Percentiles rank a stretch among this genome's conserved stretches.
Conservation (phyloP, 345 rosid genomes). For the Salix viminalis region DNA sequence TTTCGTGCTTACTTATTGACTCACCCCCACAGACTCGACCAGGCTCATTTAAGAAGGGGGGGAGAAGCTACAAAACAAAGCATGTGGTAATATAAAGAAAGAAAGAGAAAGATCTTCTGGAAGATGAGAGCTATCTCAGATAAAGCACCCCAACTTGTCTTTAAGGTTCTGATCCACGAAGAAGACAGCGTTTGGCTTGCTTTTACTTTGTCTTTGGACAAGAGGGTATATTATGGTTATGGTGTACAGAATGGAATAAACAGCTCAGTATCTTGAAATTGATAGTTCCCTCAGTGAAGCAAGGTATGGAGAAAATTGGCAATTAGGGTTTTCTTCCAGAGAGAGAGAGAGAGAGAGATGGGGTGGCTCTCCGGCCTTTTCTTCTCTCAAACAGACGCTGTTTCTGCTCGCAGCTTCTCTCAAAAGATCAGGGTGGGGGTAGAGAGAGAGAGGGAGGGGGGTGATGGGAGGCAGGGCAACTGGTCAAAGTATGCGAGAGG, state of each 20-base stretch:
- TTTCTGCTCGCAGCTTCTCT: slow-evolving; percentile 26
- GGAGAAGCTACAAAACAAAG: slow-evolving; percentile 14
- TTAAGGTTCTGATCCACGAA: slow-evolving; percentile 37
- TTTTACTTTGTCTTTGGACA: slow-evolving; percentile 18
- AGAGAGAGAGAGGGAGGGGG: background rate
- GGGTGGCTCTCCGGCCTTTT: background rate
- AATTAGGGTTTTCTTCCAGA: slow-evolving; percentile 26
- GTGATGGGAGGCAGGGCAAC: slow-evolving; percentile 5
- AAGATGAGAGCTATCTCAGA: slow-evolving; percentile 23
- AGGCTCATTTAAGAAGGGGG: slow-evolving; percentile 20
- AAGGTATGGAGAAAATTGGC: slow-evolving; percentile 1
- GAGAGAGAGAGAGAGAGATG: background rate
- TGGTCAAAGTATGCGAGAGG: slow-evolving; percentile 28
- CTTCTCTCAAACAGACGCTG: slow-evolving; percentile 12
- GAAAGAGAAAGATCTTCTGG: slow-evolving; percentile 22
- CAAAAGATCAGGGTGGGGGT: slow-evolving; percentile 27
- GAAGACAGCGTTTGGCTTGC: slow-evolving; percentile 19
- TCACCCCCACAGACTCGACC: slow-evolving; percentile 5
- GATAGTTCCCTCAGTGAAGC: slow-evolving; percentile 20
- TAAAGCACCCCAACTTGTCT: slow-evolving; percentile 35
- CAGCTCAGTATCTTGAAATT: slow-evolving; percentile 24
- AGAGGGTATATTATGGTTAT: slow-evolving; percentile 10
- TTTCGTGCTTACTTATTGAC: background rate
- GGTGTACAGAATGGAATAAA: slow-evolving; percentile 17
- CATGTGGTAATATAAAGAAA: slow-evolving; percentile 3